Conservation (phyloP, 306 rosid species). For the Malus orientalis region DNA sequence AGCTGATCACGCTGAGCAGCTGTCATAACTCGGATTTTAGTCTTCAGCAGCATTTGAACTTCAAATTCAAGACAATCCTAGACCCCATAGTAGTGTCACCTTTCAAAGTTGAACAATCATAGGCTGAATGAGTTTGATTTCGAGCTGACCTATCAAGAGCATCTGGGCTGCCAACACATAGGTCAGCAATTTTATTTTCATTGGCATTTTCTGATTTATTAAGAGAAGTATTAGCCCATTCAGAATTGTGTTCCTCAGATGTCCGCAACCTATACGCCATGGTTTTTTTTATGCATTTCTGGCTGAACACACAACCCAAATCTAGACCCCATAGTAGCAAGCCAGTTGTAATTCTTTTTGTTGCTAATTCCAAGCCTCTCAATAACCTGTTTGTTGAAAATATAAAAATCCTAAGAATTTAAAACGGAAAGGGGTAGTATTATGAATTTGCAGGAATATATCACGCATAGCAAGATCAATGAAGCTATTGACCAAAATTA, state of each 20-base stretch:
- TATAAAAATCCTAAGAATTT: slow-evolving; percentile 12
- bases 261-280: slow-evolving; percentile 69
- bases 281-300: slow-evolving; percentile 50
- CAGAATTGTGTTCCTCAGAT: slow-evolving; percentile 51
- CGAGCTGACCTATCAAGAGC: slow-evolving; percentile 27
- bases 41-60: slow-evolving; percentile 3
- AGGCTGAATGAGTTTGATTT: slow-evolving; percentile 19
- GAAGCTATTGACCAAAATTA: background rate
- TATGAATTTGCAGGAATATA: slow-evolving; percentile 10
- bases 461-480: slow-evolving; percentile 8
- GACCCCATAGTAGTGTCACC: slow-evolving; percentile 16
- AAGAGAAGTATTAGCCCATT: slow-evolving; percentile 27
- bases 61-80: background rate
- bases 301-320: slow-evolving; percentile 69
- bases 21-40: slow-evolving; percentile 74
- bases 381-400: slow-evolving; percentile 45
- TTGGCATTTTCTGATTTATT: slow-evolving; percentile 19
- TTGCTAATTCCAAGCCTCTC: slow-evolving; percentile 74
- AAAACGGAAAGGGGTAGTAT: slow-evolving; percentile 10
- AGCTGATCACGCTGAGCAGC: slow-evolving; percentile 77
- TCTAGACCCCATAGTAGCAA: slow-evolving; percentile 53
- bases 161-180: slow-evolving; percentile 14
- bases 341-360: slow-evolving; percentile 56
- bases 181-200: slow-evolving; percentile 30
- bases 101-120: slow-evolving; percentile 21